Evolutionary conservation across 805 yeast species (phyloP).

Genomic region (Zygosaccharomyces siamensis): DNA sequence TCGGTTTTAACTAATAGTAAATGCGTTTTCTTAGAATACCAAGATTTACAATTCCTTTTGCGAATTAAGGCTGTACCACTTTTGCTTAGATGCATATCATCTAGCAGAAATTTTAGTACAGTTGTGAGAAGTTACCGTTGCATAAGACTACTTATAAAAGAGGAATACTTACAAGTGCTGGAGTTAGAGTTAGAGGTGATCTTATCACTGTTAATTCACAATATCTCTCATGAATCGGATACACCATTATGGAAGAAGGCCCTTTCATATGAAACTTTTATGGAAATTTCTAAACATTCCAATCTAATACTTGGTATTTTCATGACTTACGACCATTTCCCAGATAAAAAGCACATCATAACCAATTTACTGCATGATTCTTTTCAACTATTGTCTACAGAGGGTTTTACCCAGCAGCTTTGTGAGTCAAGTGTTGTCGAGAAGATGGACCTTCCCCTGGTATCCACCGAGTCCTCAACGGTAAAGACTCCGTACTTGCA

Average conservation of each 20-base stretch:
- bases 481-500: constrained; percentile 61
- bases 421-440: constrained; percentile 35
- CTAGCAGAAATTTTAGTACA: constrained; percentile 54
- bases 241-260: constrained; percentile 68
- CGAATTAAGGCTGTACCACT: constrained; percentile 72
- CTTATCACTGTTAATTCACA: constrained; percentile 66
- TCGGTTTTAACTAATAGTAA: constrained; percentile 65
- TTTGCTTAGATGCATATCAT: constrained; percentile 60
- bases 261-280: constrained; percentile 68
- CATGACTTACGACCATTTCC: constrained; percentile 53
- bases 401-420: constrained; percentile 32
- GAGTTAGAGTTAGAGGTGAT: constrained; percentile 80
- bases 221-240: constrained; percentile 52
- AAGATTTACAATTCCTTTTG: constrained; percentile 61
- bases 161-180: constrained; percentile 54
- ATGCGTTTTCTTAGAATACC: constrained; percentile 48
- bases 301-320: constrained; percentile 49
- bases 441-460: constrained; percentile 28
- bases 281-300: constrained; percentile 54
- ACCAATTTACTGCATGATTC: constrained; percentile 48
- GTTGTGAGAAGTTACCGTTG: constrained; percentile 73
- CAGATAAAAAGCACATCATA: constrained; percentile 57
- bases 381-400: constrained; percentile 33
- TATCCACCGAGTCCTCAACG: constrained; percentile 43
- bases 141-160: constrained; percentile 52